phyloP scores from a whole-genome alignment of 768 basidiomycete species.

The Rhizopogon sp. region DNA sequence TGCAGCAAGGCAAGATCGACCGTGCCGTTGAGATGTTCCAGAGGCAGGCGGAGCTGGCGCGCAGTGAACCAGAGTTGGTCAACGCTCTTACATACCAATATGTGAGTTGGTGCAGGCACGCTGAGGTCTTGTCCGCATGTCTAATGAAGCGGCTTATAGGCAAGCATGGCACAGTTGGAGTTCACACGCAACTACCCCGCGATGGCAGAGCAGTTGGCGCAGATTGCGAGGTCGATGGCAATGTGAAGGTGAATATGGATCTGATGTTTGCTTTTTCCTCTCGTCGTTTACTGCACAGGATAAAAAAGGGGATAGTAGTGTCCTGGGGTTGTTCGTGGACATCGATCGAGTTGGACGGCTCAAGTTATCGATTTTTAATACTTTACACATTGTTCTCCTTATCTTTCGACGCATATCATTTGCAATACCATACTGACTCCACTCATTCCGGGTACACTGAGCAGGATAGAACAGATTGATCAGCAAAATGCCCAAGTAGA shows the following conservation, averaged over 20 bases:
- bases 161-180: constrained; percentile 75
- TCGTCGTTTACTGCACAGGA: not conserved
- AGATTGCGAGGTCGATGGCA: constrained; percentile 37
- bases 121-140: not conserved
- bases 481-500: not conserved
- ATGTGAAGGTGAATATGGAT: constrained; percentile 13
- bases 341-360: not conserved
- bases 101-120: constrained; percentile 37
- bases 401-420: not conserved
- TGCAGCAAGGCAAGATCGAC: constrained; percentile 88
- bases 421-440: not conserved
- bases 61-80: constrained; percentile 86
- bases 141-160: constrained; percentile 37
- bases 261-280: not conserved
- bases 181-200: constrained; percentile 83
- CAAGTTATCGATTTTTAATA: constrained; percentile 1
- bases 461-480: not conserved
- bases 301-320: not conserved
- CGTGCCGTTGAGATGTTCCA: constrained; percentile 85
- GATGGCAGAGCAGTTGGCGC: constrained; percentile 65
- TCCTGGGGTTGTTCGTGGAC: not conserved
- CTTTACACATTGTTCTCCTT: not conserved
- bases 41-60: constrained; percentile 76
- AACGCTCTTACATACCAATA: constrained; percentile 75
- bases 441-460: not conserved